Evolutionary conservation across 495 filamentous ascomycete species (phyloP).

Genomic region (Cetradonia linearis): DNA sequence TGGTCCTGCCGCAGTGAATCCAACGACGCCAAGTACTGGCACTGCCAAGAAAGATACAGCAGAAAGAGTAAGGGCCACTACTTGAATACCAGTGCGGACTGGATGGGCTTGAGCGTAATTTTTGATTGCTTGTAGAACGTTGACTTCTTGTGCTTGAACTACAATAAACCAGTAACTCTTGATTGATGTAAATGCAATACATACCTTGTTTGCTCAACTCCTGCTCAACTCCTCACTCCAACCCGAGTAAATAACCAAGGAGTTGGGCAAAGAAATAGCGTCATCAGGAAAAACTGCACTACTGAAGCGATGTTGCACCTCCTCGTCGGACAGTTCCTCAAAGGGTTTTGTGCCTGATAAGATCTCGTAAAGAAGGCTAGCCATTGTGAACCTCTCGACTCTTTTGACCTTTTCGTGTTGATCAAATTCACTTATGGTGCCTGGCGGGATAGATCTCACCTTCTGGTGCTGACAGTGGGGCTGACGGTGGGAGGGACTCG

Average conservation of each 20-base stretch:
- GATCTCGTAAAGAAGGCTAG: not conserved
- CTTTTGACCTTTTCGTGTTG: not conserved
- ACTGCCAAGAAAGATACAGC: not conserved
- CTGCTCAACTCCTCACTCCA: conserved; percentile 21
- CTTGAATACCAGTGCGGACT: conserved; percentile 9
- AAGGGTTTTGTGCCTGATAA: not conserved
- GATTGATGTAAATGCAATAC: too few relatives aligned
- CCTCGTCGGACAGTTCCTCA: not conserved
- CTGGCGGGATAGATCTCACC: too few relatives aligned
- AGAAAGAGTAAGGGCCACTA: too few relatives aligned
- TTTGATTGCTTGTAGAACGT: not conserved
- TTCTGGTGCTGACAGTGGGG: too few relatives aligned
- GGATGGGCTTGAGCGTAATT: conserved; percentile 14
- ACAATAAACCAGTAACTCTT: too few relatives aligned
- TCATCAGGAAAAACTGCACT: not conserved
- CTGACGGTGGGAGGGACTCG: conserved; percentile 4
- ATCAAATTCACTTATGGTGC: not conserved
- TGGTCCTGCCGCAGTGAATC: conserved; percentile 17
- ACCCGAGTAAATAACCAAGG: conserved; percentile 12
- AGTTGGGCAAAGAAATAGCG: conserved; percentile 15
- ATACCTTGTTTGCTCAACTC: too few relatives aligned
- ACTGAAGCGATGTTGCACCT: not conserved
- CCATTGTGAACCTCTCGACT: not conserved
- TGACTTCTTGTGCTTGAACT: too few relatives aligned
- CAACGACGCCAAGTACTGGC: conserved; percentile 17